Base-by-base conservation (phyloP, 208 protist species). In the Strigomonas galati region DNA sequence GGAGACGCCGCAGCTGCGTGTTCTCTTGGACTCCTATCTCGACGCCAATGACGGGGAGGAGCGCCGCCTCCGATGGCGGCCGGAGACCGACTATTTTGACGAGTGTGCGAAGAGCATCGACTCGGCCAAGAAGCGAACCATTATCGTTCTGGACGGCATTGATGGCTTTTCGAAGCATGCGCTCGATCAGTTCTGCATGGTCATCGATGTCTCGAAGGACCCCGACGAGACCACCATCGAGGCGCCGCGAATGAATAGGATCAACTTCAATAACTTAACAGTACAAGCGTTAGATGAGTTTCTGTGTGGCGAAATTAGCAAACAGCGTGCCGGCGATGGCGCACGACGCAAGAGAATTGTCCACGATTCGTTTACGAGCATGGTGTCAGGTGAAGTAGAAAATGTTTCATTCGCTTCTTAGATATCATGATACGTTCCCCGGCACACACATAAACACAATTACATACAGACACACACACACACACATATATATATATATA, bases 1-100 rank as follows among this genome's bases (percentile, higher is more conserved):
- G 40, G 74, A 94, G 56, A 76, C 61, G 9, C 79, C 87, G 0
- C 79, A 87, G 54, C 71, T 90, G 56, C 68, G 65, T 21, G 69
- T 71, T 14, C 69, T 90, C 37, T 72, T 96, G 12, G 87, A 96
- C 63, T 70, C 67, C 56, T 91, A 87, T 54, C 57, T 96, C 10
- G 91, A 96, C 66, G 84, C 75, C 24, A 84, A 78, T 54, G 82
- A 91, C 28, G 91, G 85, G 10, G 81, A 90, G 35, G 56, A 64
- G 23, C 51, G 73, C 21, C 66, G 65, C 0, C 71, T 93, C 56
- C 81, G 85, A 19, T 93, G 84, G 76, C 73, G 87, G 0, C 91
- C 91, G 0, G 91, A 93, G 63, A 84, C 89, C 76, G 87, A 96
- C 66, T 96, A 92, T 74, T 96, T 94, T 48, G 77, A 82, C 35